Percentiles rank a stretch among this genome's conserved stretches.
phyloP scores from a whole-genome alignment of 129 eudicot species.

The Escallonia rubra region DNA sequence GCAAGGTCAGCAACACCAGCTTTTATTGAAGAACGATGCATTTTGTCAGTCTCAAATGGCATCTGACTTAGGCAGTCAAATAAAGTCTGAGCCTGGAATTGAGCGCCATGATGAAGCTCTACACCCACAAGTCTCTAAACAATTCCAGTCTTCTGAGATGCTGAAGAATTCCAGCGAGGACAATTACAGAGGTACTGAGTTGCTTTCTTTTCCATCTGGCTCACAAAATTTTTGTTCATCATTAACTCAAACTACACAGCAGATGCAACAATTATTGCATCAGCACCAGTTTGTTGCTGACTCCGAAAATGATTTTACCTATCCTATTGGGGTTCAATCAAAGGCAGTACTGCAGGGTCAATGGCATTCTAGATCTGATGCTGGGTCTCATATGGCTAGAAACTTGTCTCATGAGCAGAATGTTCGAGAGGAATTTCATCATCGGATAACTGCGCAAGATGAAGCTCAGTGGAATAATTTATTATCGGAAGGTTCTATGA shows the following conservation, averaged over 20 bases:
- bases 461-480: conserved; percentile 51
- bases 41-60: conserved; percentile 42
- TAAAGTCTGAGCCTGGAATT: conserved; percentile 43
- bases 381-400: conserved; percentile 34
- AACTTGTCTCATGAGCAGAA: conserved; percentile 34
- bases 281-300: conserved; percentile 42
- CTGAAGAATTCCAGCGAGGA: conserved; percentile 35
- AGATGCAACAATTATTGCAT: conserved; percentile 44
- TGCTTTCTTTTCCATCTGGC: conserved; percentile 34
- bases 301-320: conserved; percentile 34
- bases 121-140: conserved; percentile 47
- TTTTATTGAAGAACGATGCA: conserved; percentile 22
- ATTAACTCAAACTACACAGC: conserved; percentile 38
- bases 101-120: conserved; percentile 36
- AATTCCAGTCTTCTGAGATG: conserved; percentile 41
- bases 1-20: conserved; percentile 48
- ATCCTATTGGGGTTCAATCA: conserved; percentile 32
- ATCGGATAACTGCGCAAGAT: conserved; percentile 52
- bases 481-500: conserved; percentile 50
- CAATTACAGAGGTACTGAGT: conserved; percentile 30
- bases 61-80: conserved; percentile 33
- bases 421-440: conserved; percentile 55
- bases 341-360: conserved; percentile 49
- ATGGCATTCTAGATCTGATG: conserved; percentile 56
- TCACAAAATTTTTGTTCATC: conserved; percentile 43